phyloP scores from a whole-genome alignment of 2,329 filamentous ascomycete genomes.

The Periglandula ipomoeae region DNA sequence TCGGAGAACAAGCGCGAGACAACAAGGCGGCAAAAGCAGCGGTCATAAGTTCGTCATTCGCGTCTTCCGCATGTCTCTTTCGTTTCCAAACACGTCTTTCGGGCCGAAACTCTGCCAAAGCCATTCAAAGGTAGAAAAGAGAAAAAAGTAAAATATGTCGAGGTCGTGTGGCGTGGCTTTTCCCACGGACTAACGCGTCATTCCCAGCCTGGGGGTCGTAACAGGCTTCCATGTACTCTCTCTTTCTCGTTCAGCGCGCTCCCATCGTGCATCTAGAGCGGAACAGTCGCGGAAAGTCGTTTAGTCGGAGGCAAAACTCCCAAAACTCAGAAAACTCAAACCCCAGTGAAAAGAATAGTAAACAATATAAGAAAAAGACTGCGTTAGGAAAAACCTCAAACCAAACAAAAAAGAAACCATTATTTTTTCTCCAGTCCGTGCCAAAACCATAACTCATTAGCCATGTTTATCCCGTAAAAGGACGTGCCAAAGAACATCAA shows the following conservation, averaged over 20 bases:
- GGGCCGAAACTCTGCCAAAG: conserved; percentile 11
- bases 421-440: conserved; percentile 28
- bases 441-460: conserved; percentile 35
- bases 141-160: conserved; percentile 13
- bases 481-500: conserved; percentile 24
- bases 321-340: conserved; percentile 3
- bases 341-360: background rate
- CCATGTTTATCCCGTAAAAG: conserved; percentile 30
- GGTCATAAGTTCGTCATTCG: conserved; percentile 29
- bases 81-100: conserved; percentile 16
- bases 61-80: conserved; percentile 16
- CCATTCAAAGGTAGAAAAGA: conserved; percentile 1
- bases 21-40: conserved; percentile 13
- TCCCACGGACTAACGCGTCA: conserved; percentile 17
- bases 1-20: conserved; percentile 13
- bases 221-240: conserved; percentile 23
- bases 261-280: conserved; percentile 20
- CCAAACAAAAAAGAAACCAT: conserved; percentile 20
- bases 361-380: background rate
- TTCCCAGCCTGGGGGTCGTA: conserved; percentile 27
- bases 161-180: conserved; percentile 12
- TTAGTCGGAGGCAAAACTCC: conserved; percentile 10
- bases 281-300: conserved; percentile 12
- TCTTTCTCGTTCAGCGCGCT: conserved; percentile 20
- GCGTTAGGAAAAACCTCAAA: background rate